Evolutionary conservation across 371 early-diverging fungal genomes (phyloP).

Genomic region (Zychaea mexicana): DNA sequence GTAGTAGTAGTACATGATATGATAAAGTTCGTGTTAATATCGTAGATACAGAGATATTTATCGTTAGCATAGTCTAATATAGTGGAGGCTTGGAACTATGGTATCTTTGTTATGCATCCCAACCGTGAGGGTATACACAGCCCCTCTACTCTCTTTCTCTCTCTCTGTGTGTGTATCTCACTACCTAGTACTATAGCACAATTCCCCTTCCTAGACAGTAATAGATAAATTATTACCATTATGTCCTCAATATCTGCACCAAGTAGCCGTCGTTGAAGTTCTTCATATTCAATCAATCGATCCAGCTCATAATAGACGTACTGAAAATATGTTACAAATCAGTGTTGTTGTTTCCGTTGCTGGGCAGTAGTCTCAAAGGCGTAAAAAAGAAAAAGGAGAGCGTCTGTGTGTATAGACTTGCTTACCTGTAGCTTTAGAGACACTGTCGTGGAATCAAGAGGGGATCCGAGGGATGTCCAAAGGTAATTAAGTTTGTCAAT

Average conservation of each 20-base stretch:
- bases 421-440: not conserved
- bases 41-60: not conserved
- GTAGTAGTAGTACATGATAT: too few relatives aligned
- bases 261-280: conserved; percentile 13
- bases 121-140: too few relatives aligned
- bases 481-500: conserved; percentile 6
- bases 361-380: too few relatives aligned
- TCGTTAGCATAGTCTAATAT: not conserved
- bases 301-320: conserved; percentile 26
- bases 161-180: not conserved
- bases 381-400: too few relatives aligned
- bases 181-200: too few relatives aligned
- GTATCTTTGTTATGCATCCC: too few relatives aligned
- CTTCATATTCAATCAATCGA: conserved; percentile 20
- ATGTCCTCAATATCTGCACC: conserved; percentile 27
- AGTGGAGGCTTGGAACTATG: not conserved
- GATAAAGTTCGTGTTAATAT: too few relatives aligned
- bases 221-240: conserved; percentile 11
- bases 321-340: too few relatives aligned
- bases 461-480: conserved; percentile 5
- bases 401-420: too few relatives aligned
- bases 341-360: too few relatives aligned
- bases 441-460: not conserved
- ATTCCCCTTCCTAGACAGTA: not conserved
- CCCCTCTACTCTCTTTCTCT: not conserved